These are phyloP conservation scores for Penicillium sp. DNA, from an alignment of 2,329 filamentous ascomycete species.

Conservation along the genomic window DNA sequence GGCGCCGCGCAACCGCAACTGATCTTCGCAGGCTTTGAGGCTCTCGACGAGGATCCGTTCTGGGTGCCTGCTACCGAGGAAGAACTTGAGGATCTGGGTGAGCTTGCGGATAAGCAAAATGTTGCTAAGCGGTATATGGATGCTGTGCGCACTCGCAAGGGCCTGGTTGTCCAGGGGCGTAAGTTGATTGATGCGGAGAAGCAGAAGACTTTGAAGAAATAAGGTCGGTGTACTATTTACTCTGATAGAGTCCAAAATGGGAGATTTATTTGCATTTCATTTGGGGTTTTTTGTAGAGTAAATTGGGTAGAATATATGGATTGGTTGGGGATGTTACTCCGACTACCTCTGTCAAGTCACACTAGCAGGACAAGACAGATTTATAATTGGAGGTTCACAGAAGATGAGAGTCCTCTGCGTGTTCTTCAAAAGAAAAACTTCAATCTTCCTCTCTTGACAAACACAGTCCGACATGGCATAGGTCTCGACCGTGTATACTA, in stretches of 20 bases:
- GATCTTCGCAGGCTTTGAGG: conserved; percentile 87
- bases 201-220: conserved; percentile 69
- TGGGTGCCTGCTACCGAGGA: conserved; percentile 98
- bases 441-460: conserved; percentile 43
- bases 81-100: conserved; percentile 91
- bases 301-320: not conserved
- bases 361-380: conserved; percentile 16
- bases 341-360: conserved; percentile 15
- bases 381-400: conserved; percentile 23
- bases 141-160: conserved; percentile 79
- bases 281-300: not conserved
- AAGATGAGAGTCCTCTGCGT: conserved; percentile 27
- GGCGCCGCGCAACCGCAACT: conserved; percentile 90
- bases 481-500: conserved; percentile 44
- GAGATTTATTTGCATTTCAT: conserved; percentile 1
- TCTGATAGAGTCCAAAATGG: not conserved
- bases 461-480: conserved; percentile 42
- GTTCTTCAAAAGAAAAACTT: conserved; percentile 19
- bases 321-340: conserved; percentile 23
- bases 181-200: conserved; percentile 86
- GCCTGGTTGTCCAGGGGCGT: conserved; percentile 74
- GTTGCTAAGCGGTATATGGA: conserved; percentile 97
- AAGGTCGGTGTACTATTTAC: conserved; percentile 7
- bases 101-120: conserved; percentile 90
- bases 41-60: conserved; percentile 92